Evolutionary conservation across 2,329 filamentous ascomycete genomes (phyloP).

Genomic region (Arthrobotrys sphaeroides): DNA sequence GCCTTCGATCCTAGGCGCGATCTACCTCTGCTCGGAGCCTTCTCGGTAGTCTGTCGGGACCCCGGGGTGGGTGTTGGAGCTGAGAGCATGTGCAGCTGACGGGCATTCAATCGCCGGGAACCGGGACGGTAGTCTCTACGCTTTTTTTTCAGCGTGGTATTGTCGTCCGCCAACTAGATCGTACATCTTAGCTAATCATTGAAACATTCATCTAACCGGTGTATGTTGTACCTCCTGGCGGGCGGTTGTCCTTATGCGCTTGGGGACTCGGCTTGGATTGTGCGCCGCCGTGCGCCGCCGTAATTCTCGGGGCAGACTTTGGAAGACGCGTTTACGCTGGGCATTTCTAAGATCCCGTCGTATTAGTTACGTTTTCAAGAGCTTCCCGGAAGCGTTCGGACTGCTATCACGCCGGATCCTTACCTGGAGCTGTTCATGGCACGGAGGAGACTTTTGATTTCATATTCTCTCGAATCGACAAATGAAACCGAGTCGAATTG

Average conservation of each 20-base stretch:
- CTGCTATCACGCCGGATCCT: neutral
- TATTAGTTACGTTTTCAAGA: neutral
- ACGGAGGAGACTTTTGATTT: conserved; percentile 70
- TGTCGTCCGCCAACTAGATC: conserved; percentile 35
- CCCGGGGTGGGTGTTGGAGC: neutral
- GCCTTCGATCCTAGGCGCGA: conserved; percentile 64
- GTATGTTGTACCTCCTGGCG: conserved; percentile 56
- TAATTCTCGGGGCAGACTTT: conserved; percentile 85
- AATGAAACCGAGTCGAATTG: conserved; percentile 87
- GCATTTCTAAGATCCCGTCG: conserved; percentile 3
- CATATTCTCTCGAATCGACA: conserved; percentile 83
- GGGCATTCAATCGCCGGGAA: conserved; percentile 58
- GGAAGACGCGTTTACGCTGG: conserved; percentile 75
- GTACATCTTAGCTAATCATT: neutral
- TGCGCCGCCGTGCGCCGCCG: conserved; percentile 90
- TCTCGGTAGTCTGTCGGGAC: neutral
- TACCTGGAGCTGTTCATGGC: conserved; percentile 50
- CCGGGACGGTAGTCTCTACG: conserved; percentile 30
- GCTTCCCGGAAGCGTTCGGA: too few species aligned
- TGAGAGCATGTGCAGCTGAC: conserved; percentile 56
- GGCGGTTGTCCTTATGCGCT: conserved; percentile 69
- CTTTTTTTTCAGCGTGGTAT: conserved; percentile 26
- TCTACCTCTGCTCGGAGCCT: conserved; percentile 63
- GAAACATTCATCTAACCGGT: neutral
- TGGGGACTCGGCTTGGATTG: conserved; percentile 89